Evolutionary conservation across 306 rosid genomes (phyloP).

Genomic region (Inga laurina): DNA sequence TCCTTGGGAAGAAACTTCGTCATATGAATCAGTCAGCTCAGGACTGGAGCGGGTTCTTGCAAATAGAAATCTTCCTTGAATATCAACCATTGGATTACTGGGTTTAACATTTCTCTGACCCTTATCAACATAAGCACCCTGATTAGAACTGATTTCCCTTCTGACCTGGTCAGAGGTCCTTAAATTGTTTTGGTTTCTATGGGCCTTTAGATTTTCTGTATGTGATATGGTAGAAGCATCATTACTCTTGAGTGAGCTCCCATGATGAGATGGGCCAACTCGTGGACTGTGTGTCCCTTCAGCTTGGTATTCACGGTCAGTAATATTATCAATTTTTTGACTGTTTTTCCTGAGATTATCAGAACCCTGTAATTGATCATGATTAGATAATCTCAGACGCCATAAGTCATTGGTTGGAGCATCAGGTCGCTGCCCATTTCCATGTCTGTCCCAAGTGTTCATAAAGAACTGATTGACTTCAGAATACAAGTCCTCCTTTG

Average conservation of each 20-base stretch:
- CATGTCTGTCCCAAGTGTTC: conserved; percentile 92
- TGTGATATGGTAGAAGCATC: conserved; percentile 40
- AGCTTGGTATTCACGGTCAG: conserved; percentile 44
- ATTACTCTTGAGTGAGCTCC: conserved; percentile 37
- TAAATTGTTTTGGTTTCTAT: conserved; percentile 44
- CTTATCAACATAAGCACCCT: conserved; percentile 42
- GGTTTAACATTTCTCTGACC: conserved; percentile 50
- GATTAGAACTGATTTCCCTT: conserved; percentile 45
- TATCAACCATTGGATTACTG: conserved; percentile 44
- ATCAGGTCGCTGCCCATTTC: conserved; percentile 86
- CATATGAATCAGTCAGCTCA: conserved; percentile 70
- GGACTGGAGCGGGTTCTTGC: conserved; percentile 87
- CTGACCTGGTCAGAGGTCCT: conserved; percentile 49
- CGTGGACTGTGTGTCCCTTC: conserved; percentile 33
- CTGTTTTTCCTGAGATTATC: conserved; percentile 42
- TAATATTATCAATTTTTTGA: conserved; percentile 37
- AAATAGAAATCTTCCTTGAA: conserved; percentile 63
- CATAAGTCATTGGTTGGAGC: conserved; percentile 58
- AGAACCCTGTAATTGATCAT: conserved; percentile 42
- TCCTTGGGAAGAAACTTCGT: conserved; percentile 59
- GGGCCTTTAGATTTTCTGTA: conserved; percentile 43
- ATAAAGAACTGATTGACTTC: conserved; percentile 81
- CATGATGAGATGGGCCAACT: conserved; percentile 42
- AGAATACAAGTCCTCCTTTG: conserved; percentile 57
- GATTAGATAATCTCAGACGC: conserved; percentile 45